phyloP scores from a whole-genome alignment of 805 yeast genomes.

The Nakazawaea peltata region DNA sequence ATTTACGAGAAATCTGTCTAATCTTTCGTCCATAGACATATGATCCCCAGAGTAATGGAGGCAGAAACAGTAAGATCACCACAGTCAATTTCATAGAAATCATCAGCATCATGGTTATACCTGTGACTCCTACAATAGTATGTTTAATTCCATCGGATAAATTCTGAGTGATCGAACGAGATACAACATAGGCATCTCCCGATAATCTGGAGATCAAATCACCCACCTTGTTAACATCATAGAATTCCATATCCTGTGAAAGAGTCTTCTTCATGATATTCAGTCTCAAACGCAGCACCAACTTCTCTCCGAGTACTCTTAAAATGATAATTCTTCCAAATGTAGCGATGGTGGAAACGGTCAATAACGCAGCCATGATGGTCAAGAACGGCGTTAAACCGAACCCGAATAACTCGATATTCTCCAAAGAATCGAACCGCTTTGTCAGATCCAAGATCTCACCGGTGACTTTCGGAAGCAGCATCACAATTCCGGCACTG shows the following conservation, averaged over 20 bases:
- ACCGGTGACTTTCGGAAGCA: constrained; percentile 50
- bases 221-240: constrained; percentile 87
- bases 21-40: constrained; percentile 77
- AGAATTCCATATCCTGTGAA: constrained; percentile 82
- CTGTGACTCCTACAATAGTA: constrained; percentile 70
- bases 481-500: constrained; percentile 43
- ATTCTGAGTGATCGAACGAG: constrained; percentile 81
- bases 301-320: constrained; percentile 75
- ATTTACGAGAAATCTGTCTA: constrained; percentile 61
- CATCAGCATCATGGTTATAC: constrained; percentile 84
- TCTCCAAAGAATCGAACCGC: constrained; percentile 18
- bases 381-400: constrained; percentile 52
- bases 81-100: constrained; percentile 75
- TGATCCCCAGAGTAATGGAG: constrained; percentile 79
- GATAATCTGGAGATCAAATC: constrained; percentile 84
- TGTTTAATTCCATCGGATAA: constrained; percentile 88
- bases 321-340: constrained; percentile 71
- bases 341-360: constrained; percentile 71
- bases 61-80: constrained; percentile 71
- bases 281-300: constrained; percentile 79
- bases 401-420: constrained; percentile 43
- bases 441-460: constrained; percentile 42
- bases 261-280: constrained; percentile 70
- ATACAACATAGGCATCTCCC: constrained; percentile 83
- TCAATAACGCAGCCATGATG: constrained; percentile 53